Percentiles rank a stretch among this genome's conserved stretches.
Evolutionary conservation across 306 rosid species (phyloP).

Genomic region (Dryas alaskensis): DNA sequence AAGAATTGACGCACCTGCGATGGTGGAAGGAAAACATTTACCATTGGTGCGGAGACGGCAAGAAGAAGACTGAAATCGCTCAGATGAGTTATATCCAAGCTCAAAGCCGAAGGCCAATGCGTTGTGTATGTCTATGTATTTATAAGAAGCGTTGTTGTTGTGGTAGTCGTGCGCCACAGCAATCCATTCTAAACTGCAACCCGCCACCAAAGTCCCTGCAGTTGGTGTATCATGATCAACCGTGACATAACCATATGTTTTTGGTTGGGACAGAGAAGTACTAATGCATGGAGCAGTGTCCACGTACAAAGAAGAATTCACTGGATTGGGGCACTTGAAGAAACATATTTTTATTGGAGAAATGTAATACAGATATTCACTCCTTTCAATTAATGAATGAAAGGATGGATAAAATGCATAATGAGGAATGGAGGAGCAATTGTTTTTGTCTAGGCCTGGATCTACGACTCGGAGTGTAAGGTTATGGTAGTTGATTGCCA

Average conservation of each 20-base stretch:
- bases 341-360: not conserved
- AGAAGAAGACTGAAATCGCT: no score
- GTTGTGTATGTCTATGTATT: conserved; percentile 7
- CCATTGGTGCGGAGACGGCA: no score
- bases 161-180: not conserved
- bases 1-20: no score
- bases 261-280: not conserved
- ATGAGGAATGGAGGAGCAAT: conserved; percentile 4
- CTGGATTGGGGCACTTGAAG: not conserved
- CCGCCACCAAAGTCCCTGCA: not conserved
- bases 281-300: not conserved
- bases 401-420: not conserved
- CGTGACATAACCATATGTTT: not conserved
- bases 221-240: not conserved
- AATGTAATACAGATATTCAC: conserved; percentile 6
- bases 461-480: conserved; percentile 31
- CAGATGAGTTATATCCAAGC: conserved; percentile 3
- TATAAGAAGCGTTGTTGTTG: not conserved
- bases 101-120: conserved; percentile 11
- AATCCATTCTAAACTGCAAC: not conserved
- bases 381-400: not conserved
- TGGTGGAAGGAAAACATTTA: no score
- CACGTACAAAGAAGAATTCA: not conserved
- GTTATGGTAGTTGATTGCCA: not conserved
- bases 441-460: not conserved